These are phyloP conservation scores for Lasiosphaeria ovina DNA, from an alignment of 495 filamentous ascomycete species.

Conservation along the genomic window DNA sequence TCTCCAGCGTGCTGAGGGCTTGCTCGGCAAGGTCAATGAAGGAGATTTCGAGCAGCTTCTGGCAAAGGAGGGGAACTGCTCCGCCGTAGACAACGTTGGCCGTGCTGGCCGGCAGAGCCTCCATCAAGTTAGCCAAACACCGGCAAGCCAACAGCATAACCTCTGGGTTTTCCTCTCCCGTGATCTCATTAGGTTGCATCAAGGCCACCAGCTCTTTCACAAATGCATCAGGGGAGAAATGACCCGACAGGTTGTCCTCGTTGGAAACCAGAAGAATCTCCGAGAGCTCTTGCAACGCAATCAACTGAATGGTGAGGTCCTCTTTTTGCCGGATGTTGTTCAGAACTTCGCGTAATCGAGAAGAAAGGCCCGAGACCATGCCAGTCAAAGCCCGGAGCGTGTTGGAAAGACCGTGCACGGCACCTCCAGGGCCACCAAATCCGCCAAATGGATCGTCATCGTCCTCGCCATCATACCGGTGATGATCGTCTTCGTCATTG, in stretches of 20 bases:
- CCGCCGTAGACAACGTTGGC: conserved; percentile 95
- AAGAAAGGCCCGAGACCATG: conserved; percentile 82
- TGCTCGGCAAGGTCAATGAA: conserved; percentile 98
- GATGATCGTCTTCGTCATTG: conserved; percentile 51
- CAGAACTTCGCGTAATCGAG: conserved; percentile 79
- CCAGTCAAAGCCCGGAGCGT: conserved; percentile 84
- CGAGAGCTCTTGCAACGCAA: conserved; percentile 90
- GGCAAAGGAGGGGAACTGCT: conserved; percentile 89
- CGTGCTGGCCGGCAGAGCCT: conserved; percentile 87
- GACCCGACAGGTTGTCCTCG: conserved; percentile 92
- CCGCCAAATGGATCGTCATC: conserved; percentile 80
- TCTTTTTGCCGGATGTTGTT: conserved; percentile 82
- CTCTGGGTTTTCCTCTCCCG: conserved; percentile 88
- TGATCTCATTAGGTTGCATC: conserved; percentile 85
- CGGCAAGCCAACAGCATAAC: conserved; percentile 97
- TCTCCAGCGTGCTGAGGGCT: conserved; percentile 91
- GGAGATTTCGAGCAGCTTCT: conserved; percentile 89
- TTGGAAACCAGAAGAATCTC: conserved; percentile 92
- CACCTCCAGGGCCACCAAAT: conserved; percentile 63
- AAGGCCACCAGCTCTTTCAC: conserved; percentile 90
- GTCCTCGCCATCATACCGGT: conserved; percentile 39
- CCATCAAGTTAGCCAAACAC: conserved; percentile 96
- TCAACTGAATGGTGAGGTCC: conserved; percentile 82
- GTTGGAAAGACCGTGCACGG: conserved; percentile 64
- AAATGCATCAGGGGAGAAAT: conserved; percentile 91